phyloP scores from a whole-genome alignment of 2,329 filamentous ascomycete genomes.

The Fusarium decemcellulare region DNA sequence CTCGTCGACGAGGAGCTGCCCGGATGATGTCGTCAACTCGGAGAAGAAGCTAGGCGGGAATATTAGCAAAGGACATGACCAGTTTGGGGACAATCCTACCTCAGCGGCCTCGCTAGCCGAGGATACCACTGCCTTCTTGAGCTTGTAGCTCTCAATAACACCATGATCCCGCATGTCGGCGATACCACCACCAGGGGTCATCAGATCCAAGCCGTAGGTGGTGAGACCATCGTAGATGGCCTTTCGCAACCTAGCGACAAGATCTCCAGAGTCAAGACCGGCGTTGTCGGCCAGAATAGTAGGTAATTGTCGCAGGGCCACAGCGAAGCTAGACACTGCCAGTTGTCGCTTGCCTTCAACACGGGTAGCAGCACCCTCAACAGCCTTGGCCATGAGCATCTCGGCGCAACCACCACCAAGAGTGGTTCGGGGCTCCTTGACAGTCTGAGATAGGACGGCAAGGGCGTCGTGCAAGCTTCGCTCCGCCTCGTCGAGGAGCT shows the following conservation, averaged over 20 bases:
- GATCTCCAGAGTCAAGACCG: slow-evolving; percentile 93
- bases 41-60: slow-evolving; percentile 77
- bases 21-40: slow-evolving; percentile 99
- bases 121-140: slow-evolving; percentile 98
- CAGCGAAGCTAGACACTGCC: slow-evolving; percentile 90
- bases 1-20: slow-evolving; percentile 79
- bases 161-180: slow-evolving; percentile 96
- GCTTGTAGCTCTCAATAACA: slow-evolving; percentile 97
- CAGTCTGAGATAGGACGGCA: slow-evolving; percentile 95
- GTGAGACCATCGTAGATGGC: slow-evolving; percentile 96
- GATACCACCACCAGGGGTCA: slow-evolving; percentile 91
- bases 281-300: slow-evolving; percentile 99
- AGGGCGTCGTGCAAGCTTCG: slow-evolving; percentile 96
- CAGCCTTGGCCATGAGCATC: slow-evolving; percentile 99
- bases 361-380: slow-evolving; percentile 92
- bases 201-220: slow-evolving; percentile 90
- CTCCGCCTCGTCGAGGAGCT: slow-evolving; percentile 97
- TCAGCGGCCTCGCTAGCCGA: slow-evolving; percentile 97
- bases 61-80: slow-evolving; percentile 37
- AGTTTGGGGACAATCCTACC: slow-evolving; percentile 66
- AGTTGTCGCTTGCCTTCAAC: slow-evolving; percentile 97
- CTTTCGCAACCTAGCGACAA: slow-evolving; percentile 92
- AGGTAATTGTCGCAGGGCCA: slow-evolving; percentile 91
- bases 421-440: slow-evolving; percentile 93
- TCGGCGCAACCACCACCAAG: slow-evolving; percentile 96